Base-by-base conservation (phyloP, 1,139 yeast species). In the Diutina siamensis region DNA sequence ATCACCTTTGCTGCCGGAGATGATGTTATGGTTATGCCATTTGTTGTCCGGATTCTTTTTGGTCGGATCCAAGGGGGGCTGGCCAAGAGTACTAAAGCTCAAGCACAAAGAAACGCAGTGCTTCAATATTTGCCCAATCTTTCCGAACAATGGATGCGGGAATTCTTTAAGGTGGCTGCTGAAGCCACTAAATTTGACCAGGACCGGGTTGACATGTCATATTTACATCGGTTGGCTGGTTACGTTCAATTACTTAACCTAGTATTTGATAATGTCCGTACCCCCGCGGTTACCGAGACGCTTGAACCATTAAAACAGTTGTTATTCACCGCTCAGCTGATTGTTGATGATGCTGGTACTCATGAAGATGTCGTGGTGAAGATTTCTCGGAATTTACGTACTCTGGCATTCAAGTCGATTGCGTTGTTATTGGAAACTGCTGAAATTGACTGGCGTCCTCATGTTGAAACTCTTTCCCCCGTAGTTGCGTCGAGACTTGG, bases 41-140 rank as follows among this genome's bases (percentile, higher is more conserved):
- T 85, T 44, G 74, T 88, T 4, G 62, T 89, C 44, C 68, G 97
- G 51, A 82, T 94, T 25, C 64, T 94, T 33, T 92, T 83, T 61
- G 98, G 98, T 4, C 72, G 94, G 51, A 87, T 88, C 9, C 95
- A 86, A 62, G 73, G 74, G 17, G 34, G 34, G 5, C n/a, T 15
- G 17, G 13, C 34, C 15, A 22, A 17, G 32, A 32, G 31, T 4
- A 25, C 28, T 20, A 38, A 38, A 21, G 20, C 17, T 22, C 31
- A 13, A 25, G 15, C 12, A 10, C 32, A 25, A 10, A n/a, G 28
- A 5, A 15, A 38, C n/a, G 32, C 42, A 12, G 42, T 38, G 13
- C 32, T 38, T 15, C 28, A 17, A 9, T 38, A 25, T 25, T 17
- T 38, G 13, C 42, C 42, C n/a, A 38, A 38, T 12, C 20, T 38